Conservation (phyloP, 371 early-diverging fungal species). For the Funneliformis caledonium region DNA sequence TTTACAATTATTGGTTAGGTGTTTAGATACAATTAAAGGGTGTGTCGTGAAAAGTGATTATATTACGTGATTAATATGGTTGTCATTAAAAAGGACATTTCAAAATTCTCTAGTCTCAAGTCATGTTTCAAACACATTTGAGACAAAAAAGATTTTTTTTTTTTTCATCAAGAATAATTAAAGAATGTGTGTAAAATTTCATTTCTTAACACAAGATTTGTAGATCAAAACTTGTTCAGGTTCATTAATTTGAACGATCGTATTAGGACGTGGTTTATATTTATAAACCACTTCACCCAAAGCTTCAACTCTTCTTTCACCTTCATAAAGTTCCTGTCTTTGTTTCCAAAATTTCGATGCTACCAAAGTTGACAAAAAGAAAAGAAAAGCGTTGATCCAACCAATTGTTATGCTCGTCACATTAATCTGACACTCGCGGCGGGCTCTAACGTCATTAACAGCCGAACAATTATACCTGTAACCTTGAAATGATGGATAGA, state of each 20-base stretch:
- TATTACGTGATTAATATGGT: neutral
- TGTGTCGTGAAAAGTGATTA: neutral
- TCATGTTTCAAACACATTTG: neutral
- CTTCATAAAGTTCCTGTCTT: constrained; percentile 13
- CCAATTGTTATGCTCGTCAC: neutral
- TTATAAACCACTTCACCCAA: constrained; percentile 13
- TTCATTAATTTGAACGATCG: neutral
- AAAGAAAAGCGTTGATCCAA: neutral
- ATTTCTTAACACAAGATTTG: neutral
- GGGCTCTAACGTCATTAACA: no score
- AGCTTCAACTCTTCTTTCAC: constrained; percentile 20
- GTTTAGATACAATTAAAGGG: neutral
- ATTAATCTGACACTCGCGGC: neutral
- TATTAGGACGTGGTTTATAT: neutral
- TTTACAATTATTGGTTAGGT: neutral
- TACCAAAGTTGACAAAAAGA: neutral
- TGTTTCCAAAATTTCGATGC: neutral
- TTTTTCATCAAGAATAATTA: no score
- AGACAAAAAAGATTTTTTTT: neutral
- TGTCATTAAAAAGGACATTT: neutral
- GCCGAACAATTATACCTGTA: neutral
- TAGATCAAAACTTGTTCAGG: constrained; percentile 33
- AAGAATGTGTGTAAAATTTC: no score
- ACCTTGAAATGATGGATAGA: neutral
- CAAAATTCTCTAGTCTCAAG: neutral